Percentiles rank a stretch among this genome's conserved stretches.
Evolutionary conservation across 306 rosid genomes (phyloP).

Genomic region (Lupinus albus): DNA sequence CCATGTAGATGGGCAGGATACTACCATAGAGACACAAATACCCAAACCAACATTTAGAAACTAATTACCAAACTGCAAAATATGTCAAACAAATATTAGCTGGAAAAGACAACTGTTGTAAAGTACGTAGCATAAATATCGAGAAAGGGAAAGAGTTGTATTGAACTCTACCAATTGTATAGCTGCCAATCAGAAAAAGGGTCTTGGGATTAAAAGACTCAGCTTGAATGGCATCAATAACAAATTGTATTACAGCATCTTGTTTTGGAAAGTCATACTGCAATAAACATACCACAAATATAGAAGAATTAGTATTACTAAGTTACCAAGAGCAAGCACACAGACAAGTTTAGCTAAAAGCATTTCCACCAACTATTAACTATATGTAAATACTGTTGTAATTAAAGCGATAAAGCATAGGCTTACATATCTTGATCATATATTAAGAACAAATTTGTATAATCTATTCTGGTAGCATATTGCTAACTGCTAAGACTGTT

Average conservation of each 20-base stretch:
- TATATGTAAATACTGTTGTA: neutral
- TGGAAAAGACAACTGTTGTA: constrained; percentile 1
- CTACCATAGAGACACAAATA: constrained; percentile 9
- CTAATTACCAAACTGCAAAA: constrained; percentile 3
- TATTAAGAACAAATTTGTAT: neutral
- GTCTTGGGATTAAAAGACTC: constrained; percentile 90
- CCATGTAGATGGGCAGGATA: constrained; percentile 1
- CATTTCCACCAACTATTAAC: neutral
- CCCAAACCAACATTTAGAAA: constrained; percentile 29
- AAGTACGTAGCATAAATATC: constrained; percentile 20
- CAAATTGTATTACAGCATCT: constrained; percentile 91
- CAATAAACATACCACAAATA: constrained; percentile 41
- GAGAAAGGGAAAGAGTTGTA: neutral
- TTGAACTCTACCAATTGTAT: constrained; percentile 77
- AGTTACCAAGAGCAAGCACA: constrained; percentile 8
- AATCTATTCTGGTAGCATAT: neutral
- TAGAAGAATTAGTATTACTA: constrained; percentile 11
- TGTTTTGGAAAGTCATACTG: constrained; percentile 98
- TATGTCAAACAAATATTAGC: constrained; percentile 29
- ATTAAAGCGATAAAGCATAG: constrained; percentile 8
- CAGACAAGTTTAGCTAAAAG: neutral
- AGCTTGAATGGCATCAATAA: constrained; percentile 88
- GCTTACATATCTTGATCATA: constrained; percentile 10
- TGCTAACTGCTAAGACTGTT: neutral
- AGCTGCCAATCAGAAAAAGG: constrained; percentile 93